A percentile compares a stretch with the other conserved stretches of the same genome.
These are phyloP conservation scores for Filosporella fistucella DNA, from an alignment of 495 filamentous ascomycete genomes.

Conservation along the genomic window DNA sequence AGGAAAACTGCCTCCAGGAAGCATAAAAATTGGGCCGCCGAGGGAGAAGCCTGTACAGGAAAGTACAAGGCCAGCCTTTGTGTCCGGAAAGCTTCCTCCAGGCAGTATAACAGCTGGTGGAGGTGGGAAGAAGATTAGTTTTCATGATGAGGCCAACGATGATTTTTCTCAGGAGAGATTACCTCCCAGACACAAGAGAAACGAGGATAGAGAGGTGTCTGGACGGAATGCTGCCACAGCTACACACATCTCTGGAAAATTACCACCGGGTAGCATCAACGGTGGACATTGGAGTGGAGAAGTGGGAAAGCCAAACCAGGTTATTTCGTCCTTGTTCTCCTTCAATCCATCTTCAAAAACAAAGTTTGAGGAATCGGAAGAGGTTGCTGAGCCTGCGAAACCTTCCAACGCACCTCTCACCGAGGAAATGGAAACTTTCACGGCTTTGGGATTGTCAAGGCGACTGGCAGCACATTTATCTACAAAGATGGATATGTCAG, in stretches of 20 bases:
- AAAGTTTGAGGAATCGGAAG: conserved; percentile 33
- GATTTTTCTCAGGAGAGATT: too few species aligned
- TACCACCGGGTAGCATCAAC: conserved; percentile 22
- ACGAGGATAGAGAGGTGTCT: too few species aligned
- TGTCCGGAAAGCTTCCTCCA: conserved; percentile 13
- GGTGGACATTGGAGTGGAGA: conserved; percentile 14
- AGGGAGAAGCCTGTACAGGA: conserved; percentile 11
- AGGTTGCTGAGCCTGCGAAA: conserved; percentile 45
- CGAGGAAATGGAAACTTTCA: conserved; percentile 78
- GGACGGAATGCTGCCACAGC: conserved; percentile 11
- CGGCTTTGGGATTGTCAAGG: conserved; percentile 70
- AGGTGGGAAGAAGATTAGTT: background rate
- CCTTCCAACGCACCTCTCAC: conserved; percentile 97
- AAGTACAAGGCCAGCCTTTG: conserved; percentile 9
- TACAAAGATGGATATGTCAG: conserved; percentile 80
- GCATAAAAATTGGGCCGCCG: conserved; percentile 23
- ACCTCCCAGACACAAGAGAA: too few species aligned
- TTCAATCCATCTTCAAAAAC: conserved; percentile 72
- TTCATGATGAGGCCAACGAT: background rate
- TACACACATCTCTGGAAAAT: background rate
- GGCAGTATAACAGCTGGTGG: conserved; percentile 16
- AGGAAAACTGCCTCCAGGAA: conserved; percentile 23
- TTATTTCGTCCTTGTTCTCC: conserved; percentile 88
- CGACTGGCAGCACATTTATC: conserved; percentile 77
- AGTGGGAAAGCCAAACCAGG: conserved; percentile 39